Evolutionary conservation across 73 alveolate species (phyloP).

Genomic region (Paramecium primaurelia): DNA sequence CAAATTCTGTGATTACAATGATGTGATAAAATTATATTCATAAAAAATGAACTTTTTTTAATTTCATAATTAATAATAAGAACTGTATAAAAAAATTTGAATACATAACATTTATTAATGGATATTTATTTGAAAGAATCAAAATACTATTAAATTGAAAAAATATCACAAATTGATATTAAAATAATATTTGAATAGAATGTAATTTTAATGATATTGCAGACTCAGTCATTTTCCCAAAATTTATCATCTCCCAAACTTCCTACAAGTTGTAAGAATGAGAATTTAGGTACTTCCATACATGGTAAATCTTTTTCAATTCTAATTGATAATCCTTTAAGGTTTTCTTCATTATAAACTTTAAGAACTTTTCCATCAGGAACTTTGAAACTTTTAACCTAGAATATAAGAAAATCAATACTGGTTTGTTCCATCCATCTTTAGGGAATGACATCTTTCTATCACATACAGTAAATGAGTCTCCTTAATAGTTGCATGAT

Average conservation of each 20-base stretch:
- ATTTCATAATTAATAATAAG: too few relatives aligned
- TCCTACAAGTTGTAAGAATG: constrained; percentile 18
- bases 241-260: neutral
- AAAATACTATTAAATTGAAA: too few relatives aligned
- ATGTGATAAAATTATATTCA: neutral
- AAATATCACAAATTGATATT: neutral
- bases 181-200: neutral
- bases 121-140: too few relatives aligned
- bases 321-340: constrained; percentile 32
- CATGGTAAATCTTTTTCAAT: constrained; percentile 32
- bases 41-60: too few relatives aligned
- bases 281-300: constrained; percentile 46
- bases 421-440: constrained; percentile 54
- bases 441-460: constrained; percentile 34
- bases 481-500: constrained; percentile 25
- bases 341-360: neutral
- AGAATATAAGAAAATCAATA: neutral
- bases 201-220: neutral
- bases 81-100: too few relatives aligned
- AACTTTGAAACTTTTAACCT: constrained; percentile 52
- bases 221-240: neutral
- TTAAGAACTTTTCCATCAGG: constrained; percentile 28
- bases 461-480: constrained; percentile 23
- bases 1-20: neutral
- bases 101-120: too few relatives aligned